Evolutionary conservation across 2,329 filamentous ascomycete genomes (phyloP).

Genomic region (Fusarium pilosicola): DNA sequence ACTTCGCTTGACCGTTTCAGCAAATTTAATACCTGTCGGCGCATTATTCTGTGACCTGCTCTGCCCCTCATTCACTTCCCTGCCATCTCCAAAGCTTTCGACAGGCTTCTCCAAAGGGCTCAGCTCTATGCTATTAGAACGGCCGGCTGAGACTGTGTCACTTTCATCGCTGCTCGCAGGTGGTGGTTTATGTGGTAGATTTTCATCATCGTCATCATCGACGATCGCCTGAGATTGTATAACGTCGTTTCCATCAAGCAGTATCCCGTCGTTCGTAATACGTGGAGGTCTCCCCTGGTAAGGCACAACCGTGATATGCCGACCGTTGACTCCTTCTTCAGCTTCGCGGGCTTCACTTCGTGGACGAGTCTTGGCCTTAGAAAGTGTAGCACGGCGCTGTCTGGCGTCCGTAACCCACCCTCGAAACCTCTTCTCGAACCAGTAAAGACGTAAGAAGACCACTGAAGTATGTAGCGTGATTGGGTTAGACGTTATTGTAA

Average conservation of each 20-base stretch:
- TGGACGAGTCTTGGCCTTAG: slow-evolving; percentile 67
- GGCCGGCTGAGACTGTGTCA: slow-evolving; percentile 47
- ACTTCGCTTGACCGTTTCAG: slow-evolving; percentile 70
- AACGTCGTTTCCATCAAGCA: slow-evolving; percentile 51
- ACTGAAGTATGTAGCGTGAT: slow-evolving; percentile 87
- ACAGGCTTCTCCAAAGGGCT: slow-evolving; percentile 35
- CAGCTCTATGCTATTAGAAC: slow-evolving; percentile 41
- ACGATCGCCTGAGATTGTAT: slow-evolving; percentile 41
- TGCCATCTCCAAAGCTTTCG: slow-evolving; percentile 20
- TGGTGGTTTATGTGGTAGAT: slow-evolving; percentile 38
- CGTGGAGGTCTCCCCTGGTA: slow-evolving; percentile 63
- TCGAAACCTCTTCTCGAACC: slow-evolving; percentile 98
- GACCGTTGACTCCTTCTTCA: slow-evolving; percentile 72
- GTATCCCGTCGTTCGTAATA: slow-evolving; percentile 69
- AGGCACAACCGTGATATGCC: slow-evolving; percentile 74
- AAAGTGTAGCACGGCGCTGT: slow-evolving; percentile 70
- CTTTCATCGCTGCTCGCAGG: slow-evolving; percentile 51
- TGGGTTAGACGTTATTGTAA: slow-evolving; percentile 80
- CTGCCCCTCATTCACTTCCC: slow-evolving; percentile 15
- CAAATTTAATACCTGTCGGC: slow-evolving; percentile 69
- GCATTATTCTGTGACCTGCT: slow-evolving; percentile 22
- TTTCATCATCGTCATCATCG: slow-evolving; percentile 47
- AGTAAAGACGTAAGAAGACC: slow-evolving; percentile 92
- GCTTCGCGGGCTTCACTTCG: slow-evolving; percentile 56
- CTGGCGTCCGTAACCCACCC: slow-evolving; percentile 80